Evolutionary conservation across 148 eudicot genomes (phyloP), one percentile per base, ranked within the genome.

Genomic region (Salicornia ramosissima): DNA sequence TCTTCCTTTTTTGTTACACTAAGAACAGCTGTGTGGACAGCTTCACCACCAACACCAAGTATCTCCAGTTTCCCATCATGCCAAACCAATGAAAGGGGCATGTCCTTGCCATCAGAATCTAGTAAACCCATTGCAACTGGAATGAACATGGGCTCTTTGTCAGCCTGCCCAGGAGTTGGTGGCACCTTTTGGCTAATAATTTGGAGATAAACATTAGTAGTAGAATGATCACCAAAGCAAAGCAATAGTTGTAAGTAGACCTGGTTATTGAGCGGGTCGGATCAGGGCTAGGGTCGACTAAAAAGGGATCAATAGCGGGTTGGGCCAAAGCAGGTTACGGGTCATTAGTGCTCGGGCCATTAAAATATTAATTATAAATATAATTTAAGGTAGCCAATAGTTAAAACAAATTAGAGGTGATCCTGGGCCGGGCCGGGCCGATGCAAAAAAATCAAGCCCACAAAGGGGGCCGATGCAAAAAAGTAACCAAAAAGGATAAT

Each of bases 1-100:
- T 94, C 97, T 76, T 91, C 99, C 73, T 83, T 89, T 97, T 94
- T 94, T 42, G 99, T 91, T 16, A 94, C 82, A 62, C 87, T 87
- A 63, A 94, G 91, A 76, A 94, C 86, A 64, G 97, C 85, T 36
- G 84, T 88, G 75, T 74, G 74, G 33, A 73, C 82, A 11, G 89
- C 81, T 71, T 86, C 80, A 73, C 80, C 87, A 70, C 40, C 71
- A 71, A 69, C 45, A 40, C 75, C 73, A 59, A 86, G n/a, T 25
- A 84, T 80, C 74, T 84, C 85, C 76, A 86, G 71, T 72, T 83
- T 88, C 47, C 89, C 99, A 68, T 86, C 87, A 79, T 91, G 90
- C 73, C 78, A 79, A 47, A 94, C 70, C 40, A 91, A 89, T 31
- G 93, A 76, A 19, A 94, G 79, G 42, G 91, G 86, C 66, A 94